A percentile compares a stretch with the other conserved stretches of the same genome.
phyloP scores from a whole-genome alignment of 169 alveolate species.

The Plasmodium cynomolgi region DNA sequence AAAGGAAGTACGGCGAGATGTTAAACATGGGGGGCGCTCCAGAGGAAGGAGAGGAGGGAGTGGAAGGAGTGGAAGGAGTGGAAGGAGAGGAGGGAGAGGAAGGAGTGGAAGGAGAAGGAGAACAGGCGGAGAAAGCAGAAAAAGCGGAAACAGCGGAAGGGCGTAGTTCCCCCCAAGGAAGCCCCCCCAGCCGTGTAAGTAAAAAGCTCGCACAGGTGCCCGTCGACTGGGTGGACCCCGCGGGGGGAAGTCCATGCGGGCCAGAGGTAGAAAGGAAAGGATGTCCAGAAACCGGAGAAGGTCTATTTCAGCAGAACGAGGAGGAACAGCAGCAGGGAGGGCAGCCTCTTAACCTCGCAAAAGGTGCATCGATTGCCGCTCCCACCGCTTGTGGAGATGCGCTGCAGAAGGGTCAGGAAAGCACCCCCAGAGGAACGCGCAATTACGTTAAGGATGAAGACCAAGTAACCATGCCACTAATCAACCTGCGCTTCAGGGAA shows the following conservation, averaged over 20 bases:
- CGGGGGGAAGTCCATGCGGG: background rate
- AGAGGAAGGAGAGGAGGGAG: background rate
- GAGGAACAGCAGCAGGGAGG: background rate
- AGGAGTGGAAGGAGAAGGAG: no score
- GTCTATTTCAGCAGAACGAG: background rate
- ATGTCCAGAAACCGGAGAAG: background rate
- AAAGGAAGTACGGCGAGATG: conserved; percentile 2
- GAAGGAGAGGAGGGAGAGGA: no score
- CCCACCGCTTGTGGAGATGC: background rate
- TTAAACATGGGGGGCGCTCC: background rate
- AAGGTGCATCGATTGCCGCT: background rate
- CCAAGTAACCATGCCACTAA: conserved; percentile 27
- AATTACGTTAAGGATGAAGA: conserved; percentile 26
- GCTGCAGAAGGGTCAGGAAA: background rate
- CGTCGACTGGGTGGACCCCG: background rate
- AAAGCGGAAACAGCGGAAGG: background rate
- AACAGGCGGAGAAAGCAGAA: background rate
- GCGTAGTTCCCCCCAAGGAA: background rate
- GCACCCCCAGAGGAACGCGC: background rate
- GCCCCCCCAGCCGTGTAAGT: background rate
- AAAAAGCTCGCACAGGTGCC: background rate
- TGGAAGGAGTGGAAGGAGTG: no score
- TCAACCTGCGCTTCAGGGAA: conserved; percentile 66
- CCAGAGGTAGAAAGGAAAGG: background rate
- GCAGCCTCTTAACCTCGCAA: background rate